These are phyloP conservation scores for Daldinia concentrica DNA, from an alignment of 495 filamentous ascomycete genomes.

Conservation along the genomic window DNA sequence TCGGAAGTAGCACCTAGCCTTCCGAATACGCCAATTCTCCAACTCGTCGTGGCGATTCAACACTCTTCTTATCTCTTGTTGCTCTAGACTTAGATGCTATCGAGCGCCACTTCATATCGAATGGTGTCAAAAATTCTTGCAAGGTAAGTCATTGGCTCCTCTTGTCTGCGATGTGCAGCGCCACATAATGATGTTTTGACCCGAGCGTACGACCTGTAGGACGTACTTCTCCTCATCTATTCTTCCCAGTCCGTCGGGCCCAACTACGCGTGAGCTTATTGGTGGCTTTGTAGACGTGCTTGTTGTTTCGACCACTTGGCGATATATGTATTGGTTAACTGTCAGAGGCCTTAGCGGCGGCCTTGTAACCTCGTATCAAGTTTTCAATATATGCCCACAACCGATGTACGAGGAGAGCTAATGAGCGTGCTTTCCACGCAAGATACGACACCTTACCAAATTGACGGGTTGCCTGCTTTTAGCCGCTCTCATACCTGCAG, in stretches of 20 bases:
- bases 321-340: slow-evolving; percentile 28
- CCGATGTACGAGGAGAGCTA: slow-evolving; percentile 28
- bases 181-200: slow-evolving; percentile 33
- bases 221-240: slow-evolving; percentile 21
- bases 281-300: slow-evolving; percentile 22
- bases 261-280: slow-evolving; percentile 23
- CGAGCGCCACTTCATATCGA: slow-evolving; percentile 31
- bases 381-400: slow-evolving; percentile 43
- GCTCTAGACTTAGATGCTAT: slow-evolving; percentile 14
- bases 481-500: slow-evolving; percentile 8
- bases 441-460: slow-evolving; percentile 11
- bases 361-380: slow-evolving; percentile 42
- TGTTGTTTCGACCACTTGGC: slow-evolving; percentile 33
- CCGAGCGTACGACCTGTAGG: slow-evolving; percentile 21
- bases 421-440: slow-evolving; percentile 11
- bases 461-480: slow-evolving; percentile 21
- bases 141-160: slow-evolving; percentile 21
- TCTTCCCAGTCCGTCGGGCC: slow-evolving; percentile 37
- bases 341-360: slow-evolving; percentile 15
- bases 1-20: slow-evolving; percentile 35
- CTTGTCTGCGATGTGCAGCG: slow-evolving; percentile 26
- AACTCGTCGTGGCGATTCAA: slow-evolving; percentile 2
- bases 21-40: slow-evolving; percentile 1
- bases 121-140: slow-evolving; percentile 33
- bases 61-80: slow-evolving; percentile 4